Evolutionary conservation across 495 filamentous ascomycete species (phyloP).

Genomic region (Aspergillus ostianus): DNA sequence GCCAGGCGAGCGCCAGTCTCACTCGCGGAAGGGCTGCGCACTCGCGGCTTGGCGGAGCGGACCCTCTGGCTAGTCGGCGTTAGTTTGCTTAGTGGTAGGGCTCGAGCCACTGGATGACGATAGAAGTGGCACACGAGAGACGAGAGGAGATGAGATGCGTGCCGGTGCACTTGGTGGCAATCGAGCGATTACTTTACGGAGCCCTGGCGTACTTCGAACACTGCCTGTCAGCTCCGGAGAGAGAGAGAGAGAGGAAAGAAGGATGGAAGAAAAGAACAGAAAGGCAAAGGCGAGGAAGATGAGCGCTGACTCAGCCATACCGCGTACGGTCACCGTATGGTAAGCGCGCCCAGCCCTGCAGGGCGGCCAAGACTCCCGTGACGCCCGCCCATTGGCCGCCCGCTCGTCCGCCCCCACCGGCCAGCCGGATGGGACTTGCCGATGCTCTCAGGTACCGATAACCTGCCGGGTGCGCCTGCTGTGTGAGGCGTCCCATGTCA

Average conservation of each 20-base stretch:
- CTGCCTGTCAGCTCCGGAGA: no score
- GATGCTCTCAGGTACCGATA: not conserved
- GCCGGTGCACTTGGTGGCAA: no score
- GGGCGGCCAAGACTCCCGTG: slow-evolving; percentile 17
- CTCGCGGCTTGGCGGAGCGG: slow-evolving; percentile 1
- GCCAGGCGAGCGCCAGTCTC: not conserved
- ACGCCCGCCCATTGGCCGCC: not conserved
- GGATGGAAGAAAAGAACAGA: not conserved
- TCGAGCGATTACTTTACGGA: no score
- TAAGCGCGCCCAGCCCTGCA: slow-evolving; percentile 21
- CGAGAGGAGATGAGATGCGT: no score
- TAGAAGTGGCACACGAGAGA: no score
- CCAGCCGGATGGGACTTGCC: not conserved
- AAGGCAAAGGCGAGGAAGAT: not conserved
- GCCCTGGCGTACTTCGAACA: no score
- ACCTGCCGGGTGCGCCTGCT: not conserved
- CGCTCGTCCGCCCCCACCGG: not conserved
- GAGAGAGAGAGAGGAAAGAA: not conserved
- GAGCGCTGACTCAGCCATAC: not conserved
- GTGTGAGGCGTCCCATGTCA: no score
- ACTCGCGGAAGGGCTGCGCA: not conserved
- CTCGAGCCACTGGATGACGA: not conserved
- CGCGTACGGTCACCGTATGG: no score
- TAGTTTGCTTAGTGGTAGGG: not conserved
- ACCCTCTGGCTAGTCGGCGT: not conserved